Evolutionary conservation across 371 early-diverging fungal species (phyloP).

Genomic region (Smittium mucronatum): DNA sequence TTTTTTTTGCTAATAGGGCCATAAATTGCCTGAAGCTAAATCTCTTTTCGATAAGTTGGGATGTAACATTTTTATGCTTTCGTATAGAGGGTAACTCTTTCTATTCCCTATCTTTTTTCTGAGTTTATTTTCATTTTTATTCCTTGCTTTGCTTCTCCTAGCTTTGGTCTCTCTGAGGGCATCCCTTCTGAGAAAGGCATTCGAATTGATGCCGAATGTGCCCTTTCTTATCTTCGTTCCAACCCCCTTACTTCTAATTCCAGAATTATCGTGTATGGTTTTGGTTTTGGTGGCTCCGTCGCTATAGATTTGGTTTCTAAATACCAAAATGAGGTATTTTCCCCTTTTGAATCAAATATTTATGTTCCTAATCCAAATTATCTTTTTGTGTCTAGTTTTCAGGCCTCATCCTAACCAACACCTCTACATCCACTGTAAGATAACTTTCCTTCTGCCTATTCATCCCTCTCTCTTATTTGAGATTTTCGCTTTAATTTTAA

Average conservation of each 20-base stretch:
- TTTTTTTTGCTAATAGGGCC: conserved; percentile 53
- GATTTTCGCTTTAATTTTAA: not conserved
- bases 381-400: no score
- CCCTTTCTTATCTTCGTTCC: conserved; percentile 60
- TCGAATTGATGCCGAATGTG: conserved; percentile 71
- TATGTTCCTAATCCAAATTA: no score
- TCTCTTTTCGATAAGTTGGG: conserved; percentile 43
- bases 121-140: not conserved
- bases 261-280: conserved; percentile 78
- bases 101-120: not conserved
- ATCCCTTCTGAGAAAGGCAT: conserved; percentile 73
- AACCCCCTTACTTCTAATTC: conserved; percentile 62
- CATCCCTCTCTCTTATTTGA: not conserved
- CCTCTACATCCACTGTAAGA: conserved; percentile 60
- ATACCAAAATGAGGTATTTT: not conserved
- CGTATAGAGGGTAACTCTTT: conserved; percentile 60
- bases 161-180: conserved; percentile 80
- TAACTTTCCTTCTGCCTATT: not conserved
- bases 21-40: conserved; percentile 60
- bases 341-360: no score
- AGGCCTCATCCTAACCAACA: conserved; percentile 89
- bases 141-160: not conserved
- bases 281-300: conserved; percentile 95
- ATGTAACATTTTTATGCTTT: conserved; percentile 85
- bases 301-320: conserved; percentile 54